Base-by-base conservation (phyloP, 805 yeast species). In the Novakomyces olei region DNA sequence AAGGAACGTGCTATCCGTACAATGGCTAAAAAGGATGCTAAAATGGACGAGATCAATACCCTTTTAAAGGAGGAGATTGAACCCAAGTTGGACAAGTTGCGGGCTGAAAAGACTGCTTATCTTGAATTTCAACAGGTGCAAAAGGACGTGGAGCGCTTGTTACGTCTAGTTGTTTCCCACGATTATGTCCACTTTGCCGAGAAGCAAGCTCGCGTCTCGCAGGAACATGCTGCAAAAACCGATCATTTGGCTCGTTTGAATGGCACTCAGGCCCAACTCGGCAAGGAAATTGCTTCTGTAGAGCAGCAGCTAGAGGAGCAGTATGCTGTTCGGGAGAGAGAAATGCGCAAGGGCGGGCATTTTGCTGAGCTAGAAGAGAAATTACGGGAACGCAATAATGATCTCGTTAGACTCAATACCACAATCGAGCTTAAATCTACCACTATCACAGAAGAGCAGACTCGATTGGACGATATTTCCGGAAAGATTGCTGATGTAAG, bases 1-100 rank as follows among this genome's bases (percentile, higher is more conserved):
- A 72, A 85, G 44, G 92, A 77, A 37, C 78, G 77, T 48, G 94
- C 96, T 0, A 75, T 79, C 44, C 72, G 77, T 47, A 79, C 93
- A 2, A 80, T 88, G 80, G 65, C 72, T 1, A 83, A 81, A 53
- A 85, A 85, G 46, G 93, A 88, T 43, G 65, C 75, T 10, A 83
- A 83, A 45, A 61, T 88, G 32, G 66, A 61, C 23, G 92, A 79
- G 47, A 83, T 81, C 34, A 63, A 76, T 41, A 61, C 65, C 19
- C 53, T 83, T 28, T 57, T 85, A 35, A 57, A 58, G 12, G 94
- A 83, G 47, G 96, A 88, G 49, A 85, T 88, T 38, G 92, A 78
- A 47, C 98, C 98, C 3, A 80, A 81, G 47, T 58, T 88, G 32
- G 83, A 75, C 36, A 72, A 73, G 44, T 57, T 83, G 32, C 64